phyloP scores from a whole-genome alignment of 2,329 filamentous ascomycete species.

The Colletotrichum destructivum region DNA sequence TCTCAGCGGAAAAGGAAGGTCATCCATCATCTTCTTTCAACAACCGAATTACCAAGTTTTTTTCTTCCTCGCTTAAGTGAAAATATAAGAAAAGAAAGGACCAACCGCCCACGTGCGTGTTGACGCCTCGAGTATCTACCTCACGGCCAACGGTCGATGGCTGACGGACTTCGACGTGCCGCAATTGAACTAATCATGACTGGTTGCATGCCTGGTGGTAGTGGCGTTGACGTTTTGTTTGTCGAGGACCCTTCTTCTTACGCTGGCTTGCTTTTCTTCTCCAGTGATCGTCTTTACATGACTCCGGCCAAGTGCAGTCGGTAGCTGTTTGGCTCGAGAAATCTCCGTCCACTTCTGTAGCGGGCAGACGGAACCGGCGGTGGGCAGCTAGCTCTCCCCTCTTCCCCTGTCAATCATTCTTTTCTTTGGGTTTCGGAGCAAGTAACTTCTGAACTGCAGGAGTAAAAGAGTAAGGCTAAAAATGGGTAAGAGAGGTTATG shows the following conservation, averaged over 20 bases:
- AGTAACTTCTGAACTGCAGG: neutral
- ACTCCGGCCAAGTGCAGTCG: slow-evolving; percentile 4
- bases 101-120: slow-evolving; percentile 8
- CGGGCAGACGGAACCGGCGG: slow-evolving; percentile 4
- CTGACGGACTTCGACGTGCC: neutral
- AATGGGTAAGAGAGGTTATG: neutral
- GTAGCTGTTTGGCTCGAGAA: neutral
- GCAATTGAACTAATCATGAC: slow-evolving; percentile 1
- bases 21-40: no score
- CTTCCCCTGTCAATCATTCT: neutral
- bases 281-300: slow-evolving; percentile 37
- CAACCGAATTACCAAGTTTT: neutral
- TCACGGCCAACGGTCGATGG: neutral
- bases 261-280: slow-evolving; percentile 17
- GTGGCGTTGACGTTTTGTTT: neutral
- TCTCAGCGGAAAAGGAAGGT: no score
- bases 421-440: neutral
- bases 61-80: neutral
- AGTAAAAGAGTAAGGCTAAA: neutral
- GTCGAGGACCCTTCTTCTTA: slow-evolving; percentile 19
- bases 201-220: no score
- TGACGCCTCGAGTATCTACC: neutral
- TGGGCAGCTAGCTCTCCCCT: slow-evolving; percentile 5
- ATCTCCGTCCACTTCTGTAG: slow-evolving; percentile 12
- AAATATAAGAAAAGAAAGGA: neutral